phyloP scores from a whole-genome alignment of 139 green algal genomes.

The Closterium sp. region DNA sequence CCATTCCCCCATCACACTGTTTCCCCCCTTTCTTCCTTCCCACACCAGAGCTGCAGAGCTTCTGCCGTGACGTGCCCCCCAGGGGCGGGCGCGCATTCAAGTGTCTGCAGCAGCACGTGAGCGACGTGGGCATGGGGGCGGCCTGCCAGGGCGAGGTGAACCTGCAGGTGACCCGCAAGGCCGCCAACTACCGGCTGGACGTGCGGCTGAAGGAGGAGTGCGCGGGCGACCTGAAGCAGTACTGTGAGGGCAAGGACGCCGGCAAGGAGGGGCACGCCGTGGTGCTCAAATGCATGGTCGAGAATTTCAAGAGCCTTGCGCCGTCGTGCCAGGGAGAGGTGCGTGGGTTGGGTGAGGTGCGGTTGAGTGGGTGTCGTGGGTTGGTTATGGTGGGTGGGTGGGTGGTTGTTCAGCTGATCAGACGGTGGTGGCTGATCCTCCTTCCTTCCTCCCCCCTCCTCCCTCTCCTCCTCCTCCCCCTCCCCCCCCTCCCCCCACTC shows the following conservation, averaged over 20 bases:
- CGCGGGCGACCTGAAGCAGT: neutral
- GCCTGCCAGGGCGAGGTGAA: conserved; percentile 2
- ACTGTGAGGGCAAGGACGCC: neutral
- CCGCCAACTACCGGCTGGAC: conserved; percentile 5
- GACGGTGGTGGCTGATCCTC: too few relatives aligned
- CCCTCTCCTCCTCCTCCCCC: too few relatives aligned
- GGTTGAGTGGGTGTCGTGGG: too few relatives aligned
- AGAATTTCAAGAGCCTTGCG: neutral
- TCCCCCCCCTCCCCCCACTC: too few relatives aligned
- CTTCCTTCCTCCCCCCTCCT: too few relatives aligned
- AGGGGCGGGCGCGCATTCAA: neutral
- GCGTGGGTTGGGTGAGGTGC: neutral
- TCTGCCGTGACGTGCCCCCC: neutral
- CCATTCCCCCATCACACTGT: too few relatives aligned
- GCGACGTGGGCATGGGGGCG: neutral
- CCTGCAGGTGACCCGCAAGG: neutral
- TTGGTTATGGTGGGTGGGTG: too few relatives aligned
- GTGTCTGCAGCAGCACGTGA: conserved; percentile 9
- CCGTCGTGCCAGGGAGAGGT: neutral
- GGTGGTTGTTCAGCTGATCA: too few relatives aligned
- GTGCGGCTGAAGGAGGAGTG: conserved; percentile 1
- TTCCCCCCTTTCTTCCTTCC: too few relatives aligned
- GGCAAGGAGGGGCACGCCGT: neutral
- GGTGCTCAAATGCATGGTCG: neutral
- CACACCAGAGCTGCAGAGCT: conserved; percentile 7